Evolutionary conservation across 2,329 filamentous ascomycete genomes (phyloP).

Genomic region (Knufia fluminis): DNA sequence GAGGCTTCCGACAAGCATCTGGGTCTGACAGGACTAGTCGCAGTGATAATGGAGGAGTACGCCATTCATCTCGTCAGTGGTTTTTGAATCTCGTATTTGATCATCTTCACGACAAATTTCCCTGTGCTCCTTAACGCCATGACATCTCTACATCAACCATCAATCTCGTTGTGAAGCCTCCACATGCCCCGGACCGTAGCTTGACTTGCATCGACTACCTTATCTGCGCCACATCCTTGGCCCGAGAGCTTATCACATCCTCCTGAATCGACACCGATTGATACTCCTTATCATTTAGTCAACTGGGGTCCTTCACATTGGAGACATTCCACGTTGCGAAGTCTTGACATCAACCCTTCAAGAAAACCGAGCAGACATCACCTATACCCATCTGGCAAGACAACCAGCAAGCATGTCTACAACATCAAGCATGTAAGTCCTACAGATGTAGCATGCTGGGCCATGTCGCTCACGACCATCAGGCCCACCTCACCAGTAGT

Average conservation of each 20-base stretch:
- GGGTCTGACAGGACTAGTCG: constrained; percentile 5
- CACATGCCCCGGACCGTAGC: background rate
- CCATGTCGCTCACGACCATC: background rate
- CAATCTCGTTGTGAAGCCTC: constrained; percentile 6
- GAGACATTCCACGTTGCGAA: background rate
- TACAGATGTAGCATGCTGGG: background rate
- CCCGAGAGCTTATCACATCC: constrained; percentile 2
- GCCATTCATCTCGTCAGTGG: background rate
- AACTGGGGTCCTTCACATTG: too few species aligned
- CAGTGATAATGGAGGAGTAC: constrained; percentile 2
- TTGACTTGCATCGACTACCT: background rate
- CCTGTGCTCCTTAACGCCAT: background rate
- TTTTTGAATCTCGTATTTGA: background rate
- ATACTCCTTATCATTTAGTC: background rate
- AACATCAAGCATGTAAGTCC: constrained; percentile 4
- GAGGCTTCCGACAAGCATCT: background rate
- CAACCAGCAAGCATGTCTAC: background rate
- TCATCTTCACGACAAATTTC: background rate
- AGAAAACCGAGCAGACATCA: too few species aligned
- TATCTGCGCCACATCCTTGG: constrained; percentile 1
- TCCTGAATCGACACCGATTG: background rate
- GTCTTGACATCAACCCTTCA: too few species aligned
- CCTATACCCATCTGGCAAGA: background rate
- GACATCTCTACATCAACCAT: background rate
- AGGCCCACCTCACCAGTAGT: background rate